phyloP scores from a whole-genome alignment of 306 rosid genomes.

The Ochetophila trinervis region DNA sequence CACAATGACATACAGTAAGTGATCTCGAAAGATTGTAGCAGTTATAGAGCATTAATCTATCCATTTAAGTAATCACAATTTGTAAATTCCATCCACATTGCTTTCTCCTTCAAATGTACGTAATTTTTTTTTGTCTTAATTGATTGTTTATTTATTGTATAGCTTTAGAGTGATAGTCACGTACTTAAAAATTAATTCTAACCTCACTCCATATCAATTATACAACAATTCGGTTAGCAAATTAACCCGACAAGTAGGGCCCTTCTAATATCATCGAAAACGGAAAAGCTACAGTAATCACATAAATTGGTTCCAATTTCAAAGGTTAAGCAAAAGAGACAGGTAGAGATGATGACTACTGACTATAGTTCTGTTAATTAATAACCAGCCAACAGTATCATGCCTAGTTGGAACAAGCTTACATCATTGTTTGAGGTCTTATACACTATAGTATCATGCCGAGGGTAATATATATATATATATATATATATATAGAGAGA shows the following conservation, averaged over 20 bases:
- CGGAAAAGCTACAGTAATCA: not conserved
- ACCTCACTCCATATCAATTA: slow-evolving; percentile 14
- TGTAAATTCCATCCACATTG: too few relatives aligned
- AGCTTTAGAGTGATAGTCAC: slow-evolving; percentile 5
- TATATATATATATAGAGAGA: too few relatives aligned
- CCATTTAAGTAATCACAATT: too few relatives aligned
- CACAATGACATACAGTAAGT: not conserved
- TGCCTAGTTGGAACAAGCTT: too few relatives aligned
- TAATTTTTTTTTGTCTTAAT: not conserved
- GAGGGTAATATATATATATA: too few relatives aligned
- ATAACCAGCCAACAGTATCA: too few relatives aligned
- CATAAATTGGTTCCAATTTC: not conserved
- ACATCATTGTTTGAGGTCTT: too few relatives aligned
- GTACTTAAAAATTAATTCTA: not conserved
- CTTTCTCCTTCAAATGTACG: too few relatives aligned
- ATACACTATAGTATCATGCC: too few relatives aligned
- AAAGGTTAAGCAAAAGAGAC: not conserved
- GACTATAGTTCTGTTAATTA: too few relatives aligned
- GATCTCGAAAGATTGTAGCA: too few relatives aligned
- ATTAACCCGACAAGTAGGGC: slow-evolving; percentile 12
- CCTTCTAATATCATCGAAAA: slow-evolving; percentile 12
- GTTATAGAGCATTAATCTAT: too few relatives aligned
- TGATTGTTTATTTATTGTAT: slow-evolving; percentile 1
- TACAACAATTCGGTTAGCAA: slow-evolving; percentile 20
- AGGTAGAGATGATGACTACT: not conserved